Conservation (phyloP, 2,329 filamentous ascomycete species). For the Myriosclerotinia scirpicola region DNA sequence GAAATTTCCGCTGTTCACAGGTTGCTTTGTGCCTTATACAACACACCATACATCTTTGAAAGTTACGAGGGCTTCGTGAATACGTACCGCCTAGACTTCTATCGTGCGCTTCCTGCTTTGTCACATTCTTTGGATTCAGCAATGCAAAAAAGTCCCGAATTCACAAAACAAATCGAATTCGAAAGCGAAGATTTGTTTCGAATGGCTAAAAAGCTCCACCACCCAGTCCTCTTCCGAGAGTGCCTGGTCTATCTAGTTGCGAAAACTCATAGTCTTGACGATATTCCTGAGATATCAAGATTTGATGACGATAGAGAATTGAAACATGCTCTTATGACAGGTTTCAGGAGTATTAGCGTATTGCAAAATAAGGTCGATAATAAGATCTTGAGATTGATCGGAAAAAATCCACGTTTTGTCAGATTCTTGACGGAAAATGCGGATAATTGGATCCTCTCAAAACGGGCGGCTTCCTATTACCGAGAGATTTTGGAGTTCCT, state of each 20-base stretch:
- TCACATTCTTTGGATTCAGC: conserved; percentile 2
- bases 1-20: conserved; percentile 21
- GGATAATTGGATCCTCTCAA: too few relatives aligned
- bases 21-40: conserved; percentile 27
- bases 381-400: not conserved
- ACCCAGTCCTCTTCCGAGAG: conserved; percentile 22
- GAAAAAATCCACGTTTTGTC: not conserved
- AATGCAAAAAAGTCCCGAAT: not conserved
- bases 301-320: not conserved
- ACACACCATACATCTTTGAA: conserved; percentile 22
- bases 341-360: not conserved
- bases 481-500: too few relatives aligned
- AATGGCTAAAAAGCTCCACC: conserved; percentile 12
- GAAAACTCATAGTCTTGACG: not conserved
- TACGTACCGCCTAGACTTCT: conserved; percentile 25
- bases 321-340: not conserved
- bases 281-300: too few relatives aligned
- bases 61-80: conserved; percentile 1
- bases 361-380: not conserved
- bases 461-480: not conserved
- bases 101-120: conserved; percentile 24
- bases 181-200: not conserved
- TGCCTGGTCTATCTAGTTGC: conserved; percentile 8
- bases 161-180: not conserved
- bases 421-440: too few relatives aligned